Base-by-base conservation (phyloP, 2,329 filamentous ascomycete species). In the Apiospora saccharicola region DNA sequence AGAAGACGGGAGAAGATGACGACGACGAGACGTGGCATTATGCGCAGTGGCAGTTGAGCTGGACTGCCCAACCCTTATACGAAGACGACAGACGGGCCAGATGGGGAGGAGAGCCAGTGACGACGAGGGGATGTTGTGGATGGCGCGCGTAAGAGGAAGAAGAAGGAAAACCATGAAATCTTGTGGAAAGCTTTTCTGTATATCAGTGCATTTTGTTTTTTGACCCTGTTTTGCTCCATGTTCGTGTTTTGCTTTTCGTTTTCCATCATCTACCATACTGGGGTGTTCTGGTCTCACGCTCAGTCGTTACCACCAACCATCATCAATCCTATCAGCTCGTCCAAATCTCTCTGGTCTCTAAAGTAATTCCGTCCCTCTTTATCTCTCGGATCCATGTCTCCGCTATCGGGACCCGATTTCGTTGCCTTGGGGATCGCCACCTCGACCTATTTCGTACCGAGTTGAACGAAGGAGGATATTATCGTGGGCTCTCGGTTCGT, bases 101-200 rank as follows among this genome's bases (percentile, higher is more conserved):
- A 64, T 22, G 41, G 24, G 34, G 41, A 68, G 67, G 67, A 46
- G 44, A 46, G 67, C 41, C 34, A n/a, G 57, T 34, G n/a, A 46
- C 8, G 7, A 41, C 8, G 37, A 24, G 30, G 41, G 67, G 67
- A 22, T 47, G 67, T 19, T 46, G 67, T 46, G 14, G 41, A 34
- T 47, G 67, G 43, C 14, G 26, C 5, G 37, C 10, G 14, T 14
- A 46, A 68, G 64, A 19, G 41, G 41, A 47, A 68, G 41, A 47
- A 68, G 64, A 16, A 26, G 26, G 67, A 47, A 34, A 61, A 2
- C 1, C 14, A 68, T 26, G 67, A 47, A 68, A n/a, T 68, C 43
- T 47, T 30, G 67, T 46, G 41, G 67, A 30, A 68, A 46, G 26
- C 10, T 68, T 68, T 68, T 68, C 67, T 68, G 67, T 68, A 68